These are phyloP conservation scores for Aspergillus aculeatus DNA, from an alignment of 2,329 filamentous ascomycete genomes.

Conservation along the genomic window DNA sequence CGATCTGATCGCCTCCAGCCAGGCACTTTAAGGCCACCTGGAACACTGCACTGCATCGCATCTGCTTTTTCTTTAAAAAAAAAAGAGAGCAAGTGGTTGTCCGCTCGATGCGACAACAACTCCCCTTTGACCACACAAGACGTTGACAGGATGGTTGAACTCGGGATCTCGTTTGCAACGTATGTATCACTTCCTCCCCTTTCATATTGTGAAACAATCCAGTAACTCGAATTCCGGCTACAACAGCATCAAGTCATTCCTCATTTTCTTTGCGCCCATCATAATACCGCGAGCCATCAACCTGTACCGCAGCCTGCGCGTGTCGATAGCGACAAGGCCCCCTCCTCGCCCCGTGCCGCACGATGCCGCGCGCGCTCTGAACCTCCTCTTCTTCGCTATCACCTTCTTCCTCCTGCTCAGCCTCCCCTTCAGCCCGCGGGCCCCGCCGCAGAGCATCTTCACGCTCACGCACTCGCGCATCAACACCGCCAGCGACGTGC, in stretches of 20 bases:
- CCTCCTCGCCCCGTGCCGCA: slow-evolving; percentile 38
- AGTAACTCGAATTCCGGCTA: not conserved
- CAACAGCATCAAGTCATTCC: slow-evolving; percentile 43
- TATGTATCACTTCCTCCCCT: slow-evolving; percentile 18
- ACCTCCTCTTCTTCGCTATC: slow-evolving; percentile 55
- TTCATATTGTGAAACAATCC: not conserved
- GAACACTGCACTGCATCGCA: not conserved
- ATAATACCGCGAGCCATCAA: slow-evolving; percentile 41
- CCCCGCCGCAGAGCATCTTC: slow-evolving; percentile 67
- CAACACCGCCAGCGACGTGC: slow-evolving; percentile 77
- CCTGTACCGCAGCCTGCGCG: slow-evolving; percentile 37
- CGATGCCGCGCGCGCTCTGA: slow-evolving; percentile 40
- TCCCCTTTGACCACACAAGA: not conserved
- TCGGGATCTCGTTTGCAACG: slow-evolving; percentile 34
- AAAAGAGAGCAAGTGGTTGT: not conserved
- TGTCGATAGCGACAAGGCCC: slow-evolving; percentile 36
- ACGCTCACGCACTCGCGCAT: slow-evolving; percentile 72
- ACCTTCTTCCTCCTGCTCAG: slow-evolving; percentile 59
- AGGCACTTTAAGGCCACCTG: not conserved
- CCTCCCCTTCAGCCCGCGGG: slow-evolving; percentile 64
- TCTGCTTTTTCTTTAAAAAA: too few relatives aligned
- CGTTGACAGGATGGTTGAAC: slow-evolving; percentile 26
- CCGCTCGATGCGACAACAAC: slow-evolving; percentile 2
- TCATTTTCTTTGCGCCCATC: slow-evolving; percentile 45
- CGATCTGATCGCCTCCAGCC: slow-evolving; percentile 14